Base-by-base conservation (phyloP, 1,284 basidiomycete genomes). In the Ganoderma leucocontextum region DNA sequence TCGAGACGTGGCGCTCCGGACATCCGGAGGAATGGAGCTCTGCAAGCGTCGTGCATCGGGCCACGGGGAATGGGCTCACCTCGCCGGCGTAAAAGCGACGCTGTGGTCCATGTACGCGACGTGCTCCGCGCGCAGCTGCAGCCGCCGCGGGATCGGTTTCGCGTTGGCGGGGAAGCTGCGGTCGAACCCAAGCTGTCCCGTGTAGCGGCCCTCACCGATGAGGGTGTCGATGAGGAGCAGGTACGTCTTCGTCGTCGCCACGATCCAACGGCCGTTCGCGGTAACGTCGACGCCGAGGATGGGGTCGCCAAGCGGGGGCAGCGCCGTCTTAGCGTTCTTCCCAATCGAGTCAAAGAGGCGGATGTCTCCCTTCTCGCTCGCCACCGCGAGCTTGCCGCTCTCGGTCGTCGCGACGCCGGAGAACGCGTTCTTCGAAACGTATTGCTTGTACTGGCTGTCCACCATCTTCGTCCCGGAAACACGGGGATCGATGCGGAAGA, bases 261-360 rank as follows among this genome's bases (percentile, higher is more conserved):
- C 94, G 67, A 99, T 89, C 87, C 93, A 99, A 64, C 96, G 91
- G 44, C 98, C 98, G 79, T 96, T 92, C 19, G 95, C 92, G 2
- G 97, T 97, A 9, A 96, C 95, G 80, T 99, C 98, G 61, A 99
- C 88, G 39, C 97, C 97, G 62, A 95, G 81, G 76, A 99, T 98
- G 53, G 97, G 95, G 81, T 98, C 96, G 36, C 98, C 97, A 36
- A 99, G 86, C 41, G 96, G 95, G 35, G 97, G 96, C 60, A 99
- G 83, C n/a, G 96, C 96, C 25, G 98, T 99, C 89, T 99, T 99
- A 42, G 98, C 98, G 76, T 96, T 99, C 88, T 99, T 99, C 60
- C 98, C 98, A 73, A 99, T 95, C 63, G 91, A 86, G 80, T 99
- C 98, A 76, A 97, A 99, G 63, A 99, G 83, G 59, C 97, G 88